Conservation (phyloP, 495 filamentous ascomycete species). For the Hapsidospora chrysogenum region DNA sequence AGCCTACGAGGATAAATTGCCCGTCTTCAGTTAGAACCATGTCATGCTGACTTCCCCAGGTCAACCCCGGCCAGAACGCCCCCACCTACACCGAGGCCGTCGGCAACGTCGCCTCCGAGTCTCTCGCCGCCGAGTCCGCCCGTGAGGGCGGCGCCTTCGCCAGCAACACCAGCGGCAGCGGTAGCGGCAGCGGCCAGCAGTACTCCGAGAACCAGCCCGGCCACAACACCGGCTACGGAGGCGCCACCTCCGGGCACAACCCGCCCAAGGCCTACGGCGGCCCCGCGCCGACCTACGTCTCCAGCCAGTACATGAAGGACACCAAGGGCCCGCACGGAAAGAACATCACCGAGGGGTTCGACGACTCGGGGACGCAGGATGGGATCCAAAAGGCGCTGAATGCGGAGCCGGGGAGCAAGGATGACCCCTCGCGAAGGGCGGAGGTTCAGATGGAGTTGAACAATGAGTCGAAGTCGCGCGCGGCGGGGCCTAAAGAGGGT, state of each 20-base stretch:
- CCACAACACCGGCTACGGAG: no score
- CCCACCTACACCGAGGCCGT: conserved; percentile 14
- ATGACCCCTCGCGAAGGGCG: conserved; percentile 17
- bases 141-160: conserved; percentile 9
- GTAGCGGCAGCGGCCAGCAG: conserved; percentile 7
- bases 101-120: conserved; percentile 13
- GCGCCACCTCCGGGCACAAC: no score
- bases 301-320: conserved; percentile 7
- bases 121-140: conserved; percentile 21
- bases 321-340: conserved; percentile 18
- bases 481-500: background rate
- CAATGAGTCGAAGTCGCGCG: background rate
- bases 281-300: conserved; percentile 16
- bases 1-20: no score
- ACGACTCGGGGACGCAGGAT: conserved; percentile 13
- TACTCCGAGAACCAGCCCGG: conserved; percentile 3
- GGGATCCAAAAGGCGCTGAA: conserved; percentile 12
- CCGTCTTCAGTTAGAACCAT: background rate
- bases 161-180: conserved; percentile 7
- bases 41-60: conserved; percentile 1
- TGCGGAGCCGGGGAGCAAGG: conserved; percentile 19
- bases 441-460: conserved; percentile 7
- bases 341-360: conserved; percentile 20
- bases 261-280: conserved; percentile 5
- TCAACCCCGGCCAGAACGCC: conserved; percentile 10